Evolutionary conservation across 164 flowering plant genomes (phyloP), one percentile per base, ranked within the genome.

Genomic region (Magnolia kwangsiensis): DNA sequence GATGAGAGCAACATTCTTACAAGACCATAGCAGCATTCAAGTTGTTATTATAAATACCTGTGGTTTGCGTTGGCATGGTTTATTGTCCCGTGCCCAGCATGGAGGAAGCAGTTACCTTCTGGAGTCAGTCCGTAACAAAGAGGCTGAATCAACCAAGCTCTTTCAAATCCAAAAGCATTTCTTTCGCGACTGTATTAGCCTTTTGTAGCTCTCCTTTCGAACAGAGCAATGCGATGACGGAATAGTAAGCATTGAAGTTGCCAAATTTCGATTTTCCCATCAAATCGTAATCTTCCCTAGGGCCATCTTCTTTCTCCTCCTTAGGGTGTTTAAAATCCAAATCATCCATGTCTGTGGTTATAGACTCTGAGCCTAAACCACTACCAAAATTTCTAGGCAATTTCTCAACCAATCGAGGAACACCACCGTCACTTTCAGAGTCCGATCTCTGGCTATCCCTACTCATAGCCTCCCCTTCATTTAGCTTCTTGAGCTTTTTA

Each of bases 161-260:
- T 51, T 70, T 51, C 8, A 51, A 61, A 65, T 49, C 72, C 61
- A 64, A 75, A 71, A 91, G 75, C 87, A 89, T 79, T 67, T 82
- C 83, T 76, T 84, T 87, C 11, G 85, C 88, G 72, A 90, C 72
- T 67, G 64, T 77, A 79, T 83, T 87, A 51, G 96, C 98, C 51
- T 86, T 78, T 58, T 77, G 75, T 51, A 83, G 51, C 77, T 92
- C 87, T 55, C 96, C 95, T 67, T 75, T 83, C 18, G 85, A 85
- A 82, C 92, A 92, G 29, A 88, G 86, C 50, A 91, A 83, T 63
- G 84, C 83, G 74, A 90, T 73, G 63, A 27, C n/a, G 50, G 88
- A 80, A 85, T 89, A 91, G 55, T 72, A 87, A 78, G 72, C 81
- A 80, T 85, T 81, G 69, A 92, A 88, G 75, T 86, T 82, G 45